Evolutionary conservation across 1,139 yeast species (phyloP), one percentile per base, ranked within the genome.

Genomic region (Suhomyces maxii): DNA sequence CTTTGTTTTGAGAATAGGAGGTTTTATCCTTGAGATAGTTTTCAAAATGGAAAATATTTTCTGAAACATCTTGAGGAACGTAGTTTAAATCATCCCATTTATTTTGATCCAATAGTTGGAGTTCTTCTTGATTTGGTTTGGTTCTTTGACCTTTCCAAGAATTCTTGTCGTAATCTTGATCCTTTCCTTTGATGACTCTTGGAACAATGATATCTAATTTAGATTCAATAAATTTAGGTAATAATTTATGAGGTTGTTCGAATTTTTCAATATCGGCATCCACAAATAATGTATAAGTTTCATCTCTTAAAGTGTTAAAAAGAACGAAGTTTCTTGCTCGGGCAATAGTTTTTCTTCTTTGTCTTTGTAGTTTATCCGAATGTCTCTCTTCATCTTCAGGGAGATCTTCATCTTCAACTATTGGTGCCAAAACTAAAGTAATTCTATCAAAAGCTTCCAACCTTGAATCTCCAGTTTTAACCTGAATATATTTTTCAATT

Each of bases 101-200:
- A 40, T 63, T 60, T 10, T 52, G 47, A 46, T 71, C 72, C 65
- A 71, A 59, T 40, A 62, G 45, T n/a, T 54, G 51, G 23, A 60
- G 57, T 49, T 73, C 73, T 28, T 67, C 68, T 3, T 51, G 54
- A 8, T 58, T 52, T 6, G 81, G 81, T 33, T 52, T 61, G 2
- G 63, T 60, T 49, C 82, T 61, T 37, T 61, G 53, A 1, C 82
- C 82, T n/a, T 60, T 62, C 82, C 82, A 77, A 0, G 80, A 64
- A 52, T 76, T 76, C 45, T 60, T 61, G 54, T 77, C 82, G 53
- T 76, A 76, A 45, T 68, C 74, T 37, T 49, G 51, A 46, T 70
- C 71, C 3, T 47, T 52, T 2, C 70, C 71, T 32, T 59, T 52
- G n/a, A 46, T 50, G 12, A 77, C 58, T 44, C 80, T 53, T 0